These are phyloP conservation scores for Botrytis sinoallii DNA, from an alignment of 2,329 filamentous ascomycete species.

Conservation along the genomic window DNA sequence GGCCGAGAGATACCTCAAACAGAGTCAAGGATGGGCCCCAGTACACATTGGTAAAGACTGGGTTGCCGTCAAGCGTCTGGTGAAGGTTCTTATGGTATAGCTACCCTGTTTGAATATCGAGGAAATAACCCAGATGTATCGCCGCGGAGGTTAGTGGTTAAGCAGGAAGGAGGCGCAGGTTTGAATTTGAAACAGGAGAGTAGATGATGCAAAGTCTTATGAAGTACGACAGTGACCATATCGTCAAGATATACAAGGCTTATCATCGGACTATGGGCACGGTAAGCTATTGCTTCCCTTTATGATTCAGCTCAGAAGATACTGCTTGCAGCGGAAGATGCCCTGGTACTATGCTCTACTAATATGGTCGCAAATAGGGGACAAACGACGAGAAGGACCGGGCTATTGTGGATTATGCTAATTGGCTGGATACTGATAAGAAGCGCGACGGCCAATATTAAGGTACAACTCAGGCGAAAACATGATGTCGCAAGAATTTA, in stretches of 20 bases:
- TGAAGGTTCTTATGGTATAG: constrained; percentile 8
- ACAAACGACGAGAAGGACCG: neutral
- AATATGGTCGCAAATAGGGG: neutral
- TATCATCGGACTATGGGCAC: constrained; percentile 8
- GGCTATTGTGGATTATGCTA: neutral
- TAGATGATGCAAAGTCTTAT: constrained; percentile 3
- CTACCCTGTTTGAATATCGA: constrained; percentile 8
- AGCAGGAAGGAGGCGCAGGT: constrained; percentile 2
- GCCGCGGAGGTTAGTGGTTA: constrained; percentile 2
- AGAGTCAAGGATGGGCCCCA: neutral
- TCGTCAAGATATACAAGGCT: constrained; percentile 11
- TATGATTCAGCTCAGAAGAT: neutral
- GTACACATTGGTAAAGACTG: constrained; percentile 9
- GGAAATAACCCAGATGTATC: neutral
- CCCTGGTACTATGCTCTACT: neutral
- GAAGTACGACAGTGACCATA: constrained; percentile 9
- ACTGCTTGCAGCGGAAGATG: neutral
- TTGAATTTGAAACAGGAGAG: neutral
- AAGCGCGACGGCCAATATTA: neutral
- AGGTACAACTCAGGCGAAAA: neutral
- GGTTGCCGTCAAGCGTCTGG: constrained; percentile 5
- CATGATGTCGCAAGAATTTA: constrained; percentile 4
- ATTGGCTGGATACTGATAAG: neutral
- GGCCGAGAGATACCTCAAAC: neutral
- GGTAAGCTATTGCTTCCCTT: neutral